A percentile compares a stretch with the other conserved stretches of the same genome.
These are phyloP conservation scores for Drechslerella coelobrocha DNA, from an alignment of 2,329 filamentous ascomycete genomes.

Conservation along the genomic window DNA sequence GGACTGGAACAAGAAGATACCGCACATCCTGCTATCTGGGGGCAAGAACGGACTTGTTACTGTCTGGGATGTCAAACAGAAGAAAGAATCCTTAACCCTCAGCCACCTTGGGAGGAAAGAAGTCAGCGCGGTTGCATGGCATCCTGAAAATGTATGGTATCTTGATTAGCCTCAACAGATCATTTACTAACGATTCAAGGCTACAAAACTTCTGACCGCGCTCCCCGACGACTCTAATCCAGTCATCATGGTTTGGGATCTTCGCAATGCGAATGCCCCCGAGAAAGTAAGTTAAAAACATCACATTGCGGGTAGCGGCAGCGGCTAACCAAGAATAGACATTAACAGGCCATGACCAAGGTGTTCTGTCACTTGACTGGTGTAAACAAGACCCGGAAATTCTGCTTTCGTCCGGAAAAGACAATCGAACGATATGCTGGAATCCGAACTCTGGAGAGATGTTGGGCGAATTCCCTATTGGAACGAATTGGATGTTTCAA, in stretches of 20 bases:
- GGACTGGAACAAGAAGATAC: conserved; percentile 98
- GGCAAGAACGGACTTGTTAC: conserved; percentile 93
- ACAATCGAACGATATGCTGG: conserved; percentile 94
- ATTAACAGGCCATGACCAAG: conserved; percentile 90
- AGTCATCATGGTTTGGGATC: conserved; percentile 89
- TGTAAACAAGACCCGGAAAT: conserved; percentile 88
- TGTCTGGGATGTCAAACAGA: conserved; percentile 97
- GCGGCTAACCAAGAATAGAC: conserved; percentile 62
- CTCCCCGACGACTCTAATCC: conserved; percentile 88
- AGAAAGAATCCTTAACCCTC: conserved; percentile 93
- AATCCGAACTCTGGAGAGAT: conserved; percentile 89
- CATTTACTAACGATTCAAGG: conserved; percentile 57
- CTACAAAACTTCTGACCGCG: conserved; percentile 91
- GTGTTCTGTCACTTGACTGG: conserved; percentile 93
- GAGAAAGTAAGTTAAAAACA: conserved; percentile 64
- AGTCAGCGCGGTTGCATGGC: conserved; percentile 95
- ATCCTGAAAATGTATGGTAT: conserved; percentile 75
- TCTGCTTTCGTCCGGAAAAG: conserved; percentile 91
- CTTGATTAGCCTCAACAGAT: not conserved
- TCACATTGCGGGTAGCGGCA: conserved; percentile 50
- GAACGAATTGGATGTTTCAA: conserved; percentile 99
- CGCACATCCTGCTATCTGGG: conserved; percentile 93
- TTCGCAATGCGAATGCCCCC: conserved; percentile 93
- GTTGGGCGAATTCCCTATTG: conserved; percentile 91
- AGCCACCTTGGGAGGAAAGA: conserved; percentile 89